Percentiles rank a stretch among this genome's conserved stretches.
phyloP scores from a whole-genome alignment of 148 eudicot species.

The Rhododendron ovatum region DNA sequence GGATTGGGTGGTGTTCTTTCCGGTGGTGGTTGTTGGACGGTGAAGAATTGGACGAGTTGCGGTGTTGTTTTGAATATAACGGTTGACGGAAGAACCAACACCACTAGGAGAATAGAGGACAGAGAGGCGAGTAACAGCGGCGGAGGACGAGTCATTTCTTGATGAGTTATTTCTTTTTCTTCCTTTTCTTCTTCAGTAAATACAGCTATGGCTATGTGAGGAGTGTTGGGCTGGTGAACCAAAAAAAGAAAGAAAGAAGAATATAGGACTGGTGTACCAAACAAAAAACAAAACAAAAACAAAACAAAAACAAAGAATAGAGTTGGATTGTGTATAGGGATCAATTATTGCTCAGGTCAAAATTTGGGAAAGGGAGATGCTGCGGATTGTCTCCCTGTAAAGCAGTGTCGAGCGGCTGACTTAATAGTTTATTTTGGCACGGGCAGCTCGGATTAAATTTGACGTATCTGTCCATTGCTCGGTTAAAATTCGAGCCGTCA shows the following conservation, averaged over 20 bases:
- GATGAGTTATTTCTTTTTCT: neutral
- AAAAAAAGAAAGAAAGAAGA: neutral
- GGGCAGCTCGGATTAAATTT: no score
- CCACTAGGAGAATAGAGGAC: neutral
- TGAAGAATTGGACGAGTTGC: neutral
- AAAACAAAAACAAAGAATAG: no score
- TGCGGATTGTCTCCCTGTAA: fast-evolving
- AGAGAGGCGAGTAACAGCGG: neutral
- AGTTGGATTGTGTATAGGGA: neutral
- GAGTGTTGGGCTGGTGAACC: neutral
- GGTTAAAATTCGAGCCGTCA: no score
- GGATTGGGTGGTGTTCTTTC: neutral
- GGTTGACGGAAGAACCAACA: neutral
- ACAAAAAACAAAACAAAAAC: no score
- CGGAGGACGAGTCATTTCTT: neutral
- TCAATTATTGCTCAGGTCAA: no score
- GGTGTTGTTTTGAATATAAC: neutral
- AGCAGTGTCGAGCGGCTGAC: fast-evolving
- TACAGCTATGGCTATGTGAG: no score
- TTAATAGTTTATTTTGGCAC: no score
- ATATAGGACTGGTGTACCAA: neutral
- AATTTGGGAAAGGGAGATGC: no score
- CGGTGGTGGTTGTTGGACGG: neutral
- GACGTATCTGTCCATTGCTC: no score
- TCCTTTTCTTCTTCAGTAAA: neutral